Conservation (phyloP, 441 rosid genomes). For the Cnidoscolus chayamansa region DNA sequence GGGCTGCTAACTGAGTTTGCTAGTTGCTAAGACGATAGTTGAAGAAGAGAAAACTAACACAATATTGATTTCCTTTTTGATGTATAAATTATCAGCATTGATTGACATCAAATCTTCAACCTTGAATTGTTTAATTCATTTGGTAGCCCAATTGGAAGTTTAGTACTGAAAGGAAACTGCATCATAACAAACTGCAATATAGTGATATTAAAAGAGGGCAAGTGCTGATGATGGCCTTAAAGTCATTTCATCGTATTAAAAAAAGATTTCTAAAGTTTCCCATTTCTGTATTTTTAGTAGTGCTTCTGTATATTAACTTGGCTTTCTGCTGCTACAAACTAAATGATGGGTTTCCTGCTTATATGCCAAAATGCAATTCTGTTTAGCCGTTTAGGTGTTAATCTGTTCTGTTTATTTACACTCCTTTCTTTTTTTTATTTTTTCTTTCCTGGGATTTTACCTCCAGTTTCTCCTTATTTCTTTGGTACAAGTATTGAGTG, state of each 20-base stretch:
- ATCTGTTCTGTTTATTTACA: background rate
- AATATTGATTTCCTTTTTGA: background rate
- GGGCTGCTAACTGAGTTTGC: background rate
- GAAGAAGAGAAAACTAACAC: background rate
- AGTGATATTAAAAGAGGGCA: background rate
- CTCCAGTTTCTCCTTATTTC: background rate
- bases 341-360: background rate
- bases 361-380: background rate
- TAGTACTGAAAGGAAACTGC: background rate
- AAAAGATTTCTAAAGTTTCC: background rate
- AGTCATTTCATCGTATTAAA: background rate
- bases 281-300: too few species aligned
- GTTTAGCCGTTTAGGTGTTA: background rate
- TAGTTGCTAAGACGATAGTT: background rate
- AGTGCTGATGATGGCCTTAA: background rate
- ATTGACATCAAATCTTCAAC: background rate
- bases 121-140: background rate
- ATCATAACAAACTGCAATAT: background rate
- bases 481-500: background rate
- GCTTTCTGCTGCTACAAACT: background rate
- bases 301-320: background rate
- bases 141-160: background rate
- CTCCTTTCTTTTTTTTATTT: background rate
- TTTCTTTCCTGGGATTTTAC: background rate
- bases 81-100: background rate